Base-by-base conservation (phyloP, 129 eudicot genomes). In the Lactuca saligna region DNA sequence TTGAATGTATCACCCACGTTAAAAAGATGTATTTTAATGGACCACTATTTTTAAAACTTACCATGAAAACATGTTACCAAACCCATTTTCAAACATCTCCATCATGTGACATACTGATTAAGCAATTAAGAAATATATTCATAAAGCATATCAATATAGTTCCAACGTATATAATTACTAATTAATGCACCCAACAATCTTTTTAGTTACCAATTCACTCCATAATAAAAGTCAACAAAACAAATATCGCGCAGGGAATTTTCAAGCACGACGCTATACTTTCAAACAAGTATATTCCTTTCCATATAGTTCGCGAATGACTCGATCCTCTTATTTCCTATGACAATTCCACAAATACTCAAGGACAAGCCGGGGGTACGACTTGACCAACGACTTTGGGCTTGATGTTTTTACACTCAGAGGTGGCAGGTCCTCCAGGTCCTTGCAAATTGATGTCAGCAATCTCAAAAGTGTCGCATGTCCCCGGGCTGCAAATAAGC, bases 381-480 rank as follows among this genome's bases (percentile, higher is more conserved):
- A 73, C 41, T 32, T 72, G 62, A 37, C 87, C 87, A 2, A 57
- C 15, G 13, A 85, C 61, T 65, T 64, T 69, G 14, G 82, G 84
- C 69, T 66, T 44, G 16, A 84, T 68, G 16, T 78, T 81, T 38
- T 63, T 14, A 73, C 89, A 83, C 48, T 79, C 61, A n/a, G 84
- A 80, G 13, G 66, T 73, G 5, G 88, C 85, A 1, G 50, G 6
- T 51, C 88, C 88, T 48, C 81, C 68, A 0, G 49, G 38, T 35
- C 90, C 87, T 16, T 17, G 65, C 73, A 83, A 63, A 65, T 83
- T 66, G 7, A 91, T 80, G 68, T 86, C 85, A 0, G 65, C 68
- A 13, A 85, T 9, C 48, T 77, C 73, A 17, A 91, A 76, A n/a
- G 66, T 75, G 8, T 82, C 74, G 59, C 97, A 87, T 0, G 49